Evolutionary conservation across 805 yeast species (phyloP), one percentile per base, ranked within the genome.

Genomic region (Starmerella khaoyaiensis): DNA sequence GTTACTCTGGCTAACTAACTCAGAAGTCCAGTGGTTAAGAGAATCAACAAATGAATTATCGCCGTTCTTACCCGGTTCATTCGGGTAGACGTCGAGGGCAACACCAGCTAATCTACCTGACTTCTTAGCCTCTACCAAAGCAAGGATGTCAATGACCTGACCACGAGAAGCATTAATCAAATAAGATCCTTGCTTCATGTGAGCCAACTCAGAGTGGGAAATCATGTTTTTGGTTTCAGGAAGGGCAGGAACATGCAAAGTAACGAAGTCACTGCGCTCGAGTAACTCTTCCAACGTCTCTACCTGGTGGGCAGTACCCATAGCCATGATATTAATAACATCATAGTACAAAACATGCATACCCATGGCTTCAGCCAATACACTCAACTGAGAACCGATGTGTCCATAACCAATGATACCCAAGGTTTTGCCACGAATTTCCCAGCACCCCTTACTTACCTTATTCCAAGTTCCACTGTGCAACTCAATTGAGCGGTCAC

Each of bases 371-470:
- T 90, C 98, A 35, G 98, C 97, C 52, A 90, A 67, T 9, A 90
- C 98, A 7, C 94, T 80, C 58, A 90, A 75, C 66, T 90, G 98
- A 34, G 97, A 67, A 53, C 98, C 98, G 65, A 90, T 90, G 62
- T 90, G 98, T 53, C 98, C 98, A 56, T 90, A 90, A 51, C 98
- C 98, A 27, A 90, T 70, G 55, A 90, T 90, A 45, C 98, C 98
- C 53, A 90, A 69, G 33, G 98, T 87, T 64, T 90, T 90, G 50
- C 98, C 98, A 67, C 98, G 80, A 51, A 90, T 86, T 66, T 90
- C 98, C 97, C 97, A 90, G 67, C 98, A 90, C 62, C 73, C 84
- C 49, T 82, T 70, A 54, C 80, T 69, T 52, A 87, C 96, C 67
- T 90, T 90, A 69, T 90, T 90, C 98, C 98, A 90, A 45, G 87